Conservation (phyloP, 2,329 filamentous ascomycete genomes). For the Penicillium sclerotiorum region DNA sequence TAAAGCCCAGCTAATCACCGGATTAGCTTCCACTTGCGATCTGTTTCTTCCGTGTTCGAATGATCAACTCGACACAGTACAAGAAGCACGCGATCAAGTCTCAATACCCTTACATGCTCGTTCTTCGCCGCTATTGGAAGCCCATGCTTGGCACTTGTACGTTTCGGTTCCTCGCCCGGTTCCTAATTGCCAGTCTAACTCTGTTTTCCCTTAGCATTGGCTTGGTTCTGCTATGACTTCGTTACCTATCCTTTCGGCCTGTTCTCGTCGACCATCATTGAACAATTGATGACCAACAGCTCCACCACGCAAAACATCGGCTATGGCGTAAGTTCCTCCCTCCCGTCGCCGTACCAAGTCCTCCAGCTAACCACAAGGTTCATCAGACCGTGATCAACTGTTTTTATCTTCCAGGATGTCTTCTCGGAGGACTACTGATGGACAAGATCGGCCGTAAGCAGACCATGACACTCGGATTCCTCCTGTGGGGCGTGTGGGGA, state of each 20-base stretch:
- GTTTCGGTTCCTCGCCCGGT: neutral
- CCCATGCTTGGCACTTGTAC: constrained; percentile 51
- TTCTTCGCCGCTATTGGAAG: constrained; percentile 53
- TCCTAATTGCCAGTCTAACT: neutral
- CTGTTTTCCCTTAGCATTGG: constrained; percentile 29
- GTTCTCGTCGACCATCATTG: constrained; percentile 58
- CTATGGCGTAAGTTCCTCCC: constrained; percentile 22
- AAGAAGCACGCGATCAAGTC: constrained; percentile 51
- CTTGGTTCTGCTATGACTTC: constrained; percentile 60
- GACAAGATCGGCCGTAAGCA: constrained; percentile 54
- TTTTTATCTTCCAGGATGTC: constrained; percentile 54
- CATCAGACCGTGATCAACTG: constrained; percentile 52
- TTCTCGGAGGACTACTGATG: constrained; percentile 52
- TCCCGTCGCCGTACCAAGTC: neutral
- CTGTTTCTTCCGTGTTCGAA: constrained; percentile 57
- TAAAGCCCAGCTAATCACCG: neutral
- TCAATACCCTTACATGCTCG: constrained; percentile 51
- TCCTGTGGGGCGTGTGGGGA: constrained; percentile 49
- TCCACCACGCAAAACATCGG: constrained; percentile 41
- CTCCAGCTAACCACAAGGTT: constrained; percentile 8
- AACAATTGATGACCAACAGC: constrained; percentile 43
- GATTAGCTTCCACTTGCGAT: constrained; percentile 50
- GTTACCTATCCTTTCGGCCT: constrained; percentile 59
- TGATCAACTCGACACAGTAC: constrained; percentile 56
- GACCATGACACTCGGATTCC: constrained; percentile 56